Evolutionary conservation across 192 early-diverging fungal species (phyloP).

Genomic region (Coemansia sp.): DNA sequence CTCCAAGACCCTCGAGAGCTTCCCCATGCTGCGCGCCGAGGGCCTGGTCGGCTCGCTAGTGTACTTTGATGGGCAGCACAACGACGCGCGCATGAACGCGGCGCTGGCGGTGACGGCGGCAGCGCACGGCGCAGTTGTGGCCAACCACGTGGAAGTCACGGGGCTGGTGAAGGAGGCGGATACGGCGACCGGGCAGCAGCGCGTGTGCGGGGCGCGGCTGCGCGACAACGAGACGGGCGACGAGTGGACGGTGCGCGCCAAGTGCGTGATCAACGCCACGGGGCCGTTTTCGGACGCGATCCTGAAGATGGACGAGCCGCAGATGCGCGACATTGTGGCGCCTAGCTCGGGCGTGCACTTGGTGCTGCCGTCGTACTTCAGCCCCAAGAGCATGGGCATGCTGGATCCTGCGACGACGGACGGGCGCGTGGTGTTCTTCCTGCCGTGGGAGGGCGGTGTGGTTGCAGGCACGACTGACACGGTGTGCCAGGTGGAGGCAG

Average conservation of each 20-base stretch:
- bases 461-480: constrained; percentile 97
- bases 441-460: constrained; percentile 95
- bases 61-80: constrained; percentile 97
- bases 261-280: constrained; percentile 91
- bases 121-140: constrained; percentile 82
- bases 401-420: constrained; percentile 91
- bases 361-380: constrained; percentile 92
- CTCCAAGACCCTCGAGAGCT: constrained; percentile 83
- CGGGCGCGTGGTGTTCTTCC: constrained; percentile 94
- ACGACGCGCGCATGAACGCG: constrained; percentile 96
- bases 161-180: constrained; percentile 66
- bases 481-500: constrained; percentile 73
- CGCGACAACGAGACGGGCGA: constrained; percentile 82
- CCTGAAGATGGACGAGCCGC: constrained; percentile 81
- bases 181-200: constrained; percentile 46
- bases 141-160: constrained; percentile 90
- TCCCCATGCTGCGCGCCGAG: constrained; percentile 91
- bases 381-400: constrained; percentile 90
- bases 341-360: constrained; percentile 92
- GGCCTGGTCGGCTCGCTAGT: constrained; percentile 88
- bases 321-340: constrained; percentile 79
- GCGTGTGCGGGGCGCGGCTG: constrained; percentile 74
- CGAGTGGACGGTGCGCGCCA: constrained; percentile 78
- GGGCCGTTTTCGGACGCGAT: constrained; percentile 78
- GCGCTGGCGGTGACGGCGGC: constrained; percentile 87